Conservation (phyloP, 306 rosid genomes). For the Cucurbita pepo region DNA sequence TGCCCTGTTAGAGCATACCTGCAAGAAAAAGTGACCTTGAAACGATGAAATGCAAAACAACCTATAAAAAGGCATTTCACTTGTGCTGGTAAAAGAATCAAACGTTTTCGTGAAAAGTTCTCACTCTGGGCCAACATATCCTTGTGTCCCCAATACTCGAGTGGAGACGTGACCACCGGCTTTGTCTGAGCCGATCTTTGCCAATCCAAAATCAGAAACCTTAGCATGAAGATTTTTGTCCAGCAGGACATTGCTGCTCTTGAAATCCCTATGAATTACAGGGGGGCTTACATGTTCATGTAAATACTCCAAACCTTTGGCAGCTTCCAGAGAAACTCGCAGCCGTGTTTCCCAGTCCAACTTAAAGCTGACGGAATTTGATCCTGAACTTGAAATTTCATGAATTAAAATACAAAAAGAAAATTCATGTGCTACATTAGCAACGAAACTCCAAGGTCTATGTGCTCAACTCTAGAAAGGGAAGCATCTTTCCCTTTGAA, state of each 20-base stretch:
- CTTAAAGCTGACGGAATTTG: constrained; percentile 23
- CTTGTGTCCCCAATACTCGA: constrained; percentile 84
- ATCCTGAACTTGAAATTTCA: constrained; percentile 27
- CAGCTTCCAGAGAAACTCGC: constrained; percentile 90
- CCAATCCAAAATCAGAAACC: constrained; percentile 94
- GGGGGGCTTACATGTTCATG: constrained; percentile 88
- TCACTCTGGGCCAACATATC: constrained; percentile 94
- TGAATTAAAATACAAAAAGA: neutral
- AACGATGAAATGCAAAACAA: neutral
- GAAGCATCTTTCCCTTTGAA: neutral
- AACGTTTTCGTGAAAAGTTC: neutral
- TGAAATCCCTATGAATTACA: constrained; percentile 88
- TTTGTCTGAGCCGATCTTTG: constrained; percentile 81
- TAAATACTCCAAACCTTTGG: constrained; percentile 85
- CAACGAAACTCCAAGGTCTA: neutral
- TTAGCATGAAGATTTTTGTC: constrained; percentile 71
- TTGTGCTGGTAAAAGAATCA: neutral
- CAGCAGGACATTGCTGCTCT: constrained; percentile 86
- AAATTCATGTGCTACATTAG: neutral
- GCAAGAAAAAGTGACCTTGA: constrained; percentile 11
- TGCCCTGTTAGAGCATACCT: constrained; percentile 96
- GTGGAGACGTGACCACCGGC: constrained; percentile 96
- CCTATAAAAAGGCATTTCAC: too few relatives aligned
- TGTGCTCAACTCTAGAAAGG: neutral
- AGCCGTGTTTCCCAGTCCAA: constrained; percentile 84